Conservation (phyloP, 805 yeast species). For the Diddensiella caesifluorescens region DNA sequence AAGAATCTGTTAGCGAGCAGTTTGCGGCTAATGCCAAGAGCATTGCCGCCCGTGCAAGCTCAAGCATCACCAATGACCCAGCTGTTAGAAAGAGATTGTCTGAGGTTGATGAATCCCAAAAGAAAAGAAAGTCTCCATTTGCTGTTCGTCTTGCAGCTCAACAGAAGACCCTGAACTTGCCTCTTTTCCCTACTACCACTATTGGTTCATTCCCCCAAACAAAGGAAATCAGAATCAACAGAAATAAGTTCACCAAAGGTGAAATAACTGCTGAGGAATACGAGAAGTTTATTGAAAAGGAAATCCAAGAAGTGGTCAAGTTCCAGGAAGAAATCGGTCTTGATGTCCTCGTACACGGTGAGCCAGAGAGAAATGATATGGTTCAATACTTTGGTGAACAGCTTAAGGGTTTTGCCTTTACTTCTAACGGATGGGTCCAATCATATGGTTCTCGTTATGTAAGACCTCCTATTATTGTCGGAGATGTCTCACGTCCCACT, state of each 20-base stretch:
- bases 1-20: constrained; percentile 64
- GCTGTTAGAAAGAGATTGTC: constrained; percentile 85
- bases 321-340: constrained; percentile 99
- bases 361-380: constrained; percentile 99
- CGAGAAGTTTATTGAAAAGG: constrained; percentile 93
- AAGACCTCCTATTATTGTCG: constrained; percentile 98
- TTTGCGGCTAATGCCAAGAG: constrained; percentile 84
- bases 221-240: constrained; percentile 96
- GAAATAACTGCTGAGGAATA: constrained; percentile 90
- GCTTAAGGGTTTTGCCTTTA: constrained; percentile 96
- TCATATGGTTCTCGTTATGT: constrained; percentile 99
- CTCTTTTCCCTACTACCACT: constrained; percentile 99
- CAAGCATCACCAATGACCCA: constrained; percentile 85
- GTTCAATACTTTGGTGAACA: constrained; percentile 99
- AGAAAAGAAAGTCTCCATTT: constrained; percentile 84
- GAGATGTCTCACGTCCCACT: constrained; percentile 97
- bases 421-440: constrained; percentile 99
- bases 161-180: constrained; percentile 82
- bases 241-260: constrained; percentile 98
- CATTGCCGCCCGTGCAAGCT: constrained; percentile 76
- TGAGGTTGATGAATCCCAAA: constrained; percentile 53
- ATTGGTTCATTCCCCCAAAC: constrained; percentile 99
- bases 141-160: constrained; percentile 82
- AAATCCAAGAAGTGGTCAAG: constrained; percentile 90
- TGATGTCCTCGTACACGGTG: constrained; percentile 99